Conservation (phyloP, 176 grass and related monocot species). For the Panicum miliaceum region DNA sequence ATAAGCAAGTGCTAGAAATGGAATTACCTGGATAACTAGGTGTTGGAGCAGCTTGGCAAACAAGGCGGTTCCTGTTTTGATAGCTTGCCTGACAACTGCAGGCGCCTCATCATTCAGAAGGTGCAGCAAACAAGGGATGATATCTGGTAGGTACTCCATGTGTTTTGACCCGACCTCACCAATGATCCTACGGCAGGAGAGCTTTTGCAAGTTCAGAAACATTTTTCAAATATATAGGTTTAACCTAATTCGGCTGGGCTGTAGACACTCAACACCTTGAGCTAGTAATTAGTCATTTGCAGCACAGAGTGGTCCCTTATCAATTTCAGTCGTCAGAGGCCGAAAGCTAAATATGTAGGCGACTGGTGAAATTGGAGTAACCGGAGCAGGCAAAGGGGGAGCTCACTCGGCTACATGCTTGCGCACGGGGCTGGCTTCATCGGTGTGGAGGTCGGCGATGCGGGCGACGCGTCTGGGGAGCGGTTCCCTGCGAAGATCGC, state of each 20-base stretch:
- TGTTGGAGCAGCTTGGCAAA: conserved; percentile 70
- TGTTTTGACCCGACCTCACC: conserved; percentile 76
- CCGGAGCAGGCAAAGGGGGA: neutral
- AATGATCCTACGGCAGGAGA: conserved; percentile 68
- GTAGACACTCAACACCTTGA: neutral
- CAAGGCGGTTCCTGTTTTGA: conserved; percentile 75
- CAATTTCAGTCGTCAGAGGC: neutral
- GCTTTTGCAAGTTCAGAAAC: neutral
- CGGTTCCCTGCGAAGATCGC: conserved; percentile 57
- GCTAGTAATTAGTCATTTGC: neutral
- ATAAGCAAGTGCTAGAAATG: neutral
- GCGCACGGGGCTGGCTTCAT: conserved; percentile 77
- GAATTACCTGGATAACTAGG: conserved; percentile 74
- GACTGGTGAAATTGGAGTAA: neutral
- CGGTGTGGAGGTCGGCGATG: conserved; percentile 64
- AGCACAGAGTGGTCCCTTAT: neutral
- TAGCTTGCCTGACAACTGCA: conserved; percentile 78
- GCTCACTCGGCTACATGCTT: conserved; percentile 75
- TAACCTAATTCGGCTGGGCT: neutral
- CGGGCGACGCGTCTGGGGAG: conserved; percentile 61
- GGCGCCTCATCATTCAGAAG: conserved; percentile 80
- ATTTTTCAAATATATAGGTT: neutral
- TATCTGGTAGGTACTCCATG: conserved; percentile 56
- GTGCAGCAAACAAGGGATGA: conserved; percentile 64
- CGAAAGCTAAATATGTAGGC: neutral